Conservation (phyloP, 2,329 filamentous ascomycete species). For the Lachnellula occidentalis region DNA sequence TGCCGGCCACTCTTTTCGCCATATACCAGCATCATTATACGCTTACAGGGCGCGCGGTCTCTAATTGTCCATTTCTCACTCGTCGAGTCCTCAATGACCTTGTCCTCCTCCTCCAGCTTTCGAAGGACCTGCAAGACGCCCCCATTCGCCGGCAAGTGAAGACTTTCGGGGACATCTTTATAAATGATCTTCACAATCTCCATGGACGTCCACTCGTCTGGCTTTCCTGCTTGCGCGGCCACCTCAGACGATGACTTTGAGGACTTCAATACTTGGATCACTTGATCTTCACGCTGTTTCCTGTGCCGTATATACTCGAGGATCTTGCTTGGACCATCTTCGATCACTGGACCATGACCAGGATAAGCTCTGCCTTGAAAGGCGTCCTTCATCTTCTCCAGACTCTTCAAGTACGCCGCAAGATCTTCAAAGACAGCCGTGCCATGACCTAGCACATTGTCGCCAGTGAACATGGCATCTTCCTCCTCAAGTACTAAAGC, state of each 20-base stretch:
- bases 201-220: conserved; percentile 59
- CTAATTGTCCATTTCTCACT: conserved; percentile 41
- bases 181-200: conserved; percentile 90
- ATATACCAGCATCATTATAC: not conserved
- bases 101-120: conserved; percentile 73
- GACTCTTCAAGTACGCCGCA: conserved; percentile 58
- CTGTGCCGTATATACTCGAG: conserved; percentile 80
- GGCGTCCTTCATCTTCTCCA: conserved; percentile 61
- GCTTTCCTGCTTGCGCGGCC: conserved; percentile 14
- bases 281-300: conserved; percentile 71
- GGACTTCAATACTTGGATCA: conserved; percentile 57
- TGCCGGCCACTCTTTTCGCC: too few species aligned
- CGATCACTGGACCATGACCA: conserved; percentile 76
- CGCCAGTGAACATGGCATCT: conserved; percentile 79
- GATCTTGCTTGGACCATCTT: conserved; percentile 66
- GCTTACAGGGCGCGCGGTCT: conserved; percentile 38
- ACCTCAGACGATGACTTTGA: conserved; percentile 30
- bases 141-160: conserved; percentile 70
- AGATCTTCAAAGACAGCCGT: conserved; percentile 83
- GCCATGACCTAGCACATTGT: conserved; percentile 83
- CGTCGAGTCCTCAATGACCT: conserved; percentile 41
- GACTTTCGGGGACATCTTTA: conserved; percentile 64
- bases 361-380: conserved; percentile 74
- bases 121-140: conserved; percentile 73
- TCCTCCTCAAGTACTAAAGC: conserved; percentile 71